Conservation (phyloP, 306 rosid genomes). For the Herpetospermum pedunculosum region DNA sequence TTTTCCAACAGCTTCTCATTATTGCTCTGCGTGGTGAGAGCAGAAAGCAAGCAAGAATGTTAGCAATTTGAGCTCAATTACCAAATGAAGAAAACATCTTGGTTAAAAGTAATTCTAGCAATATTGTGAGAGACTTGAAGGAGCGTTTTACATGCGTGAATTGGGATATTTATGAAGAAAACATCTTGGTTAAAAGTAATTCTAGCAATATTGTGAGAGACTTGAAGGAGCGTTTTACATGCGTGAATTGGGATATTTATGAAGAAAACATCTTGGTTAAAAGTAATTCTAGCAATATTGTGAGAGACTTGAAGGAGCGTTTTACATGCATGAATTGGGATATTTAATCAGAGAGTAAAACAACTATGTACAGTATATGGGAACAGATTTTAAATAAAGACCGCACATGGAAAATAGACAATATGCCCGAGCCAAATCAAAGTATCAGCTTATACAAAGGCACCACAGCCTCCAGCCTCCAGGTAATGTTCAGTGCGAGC, state of each 20-base stretch:
- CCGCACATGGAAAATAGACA: background rate
- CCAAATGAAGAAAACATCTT: background rate
- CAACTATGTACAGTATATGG: background rate
- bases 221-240: too few relatives aligned
- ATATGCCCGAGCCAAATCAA: background rate
- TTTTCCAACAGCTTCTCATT: conserved; percentile 95
- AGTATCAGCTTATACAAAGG: background rate
- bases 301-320: background rate
- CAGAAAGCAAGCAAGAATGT: conserved; percentile 19
- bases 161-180: too few relatives aligned
- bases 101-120: too few relatives aligned
- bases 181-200: too few relatives aligned
- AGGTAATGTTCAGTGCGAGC: background rate
- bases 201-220: too few relatives aligned
- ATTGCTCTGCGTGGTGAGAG: conserved; percentile 60
- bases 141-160: too few relatives aligned
- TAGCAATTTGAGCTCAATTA: conserved; percentile 8
- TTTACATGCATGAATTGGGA: background rate
- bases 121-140: too few relatives aligned
- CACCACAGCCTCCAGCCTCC: conserved; percentile 1
- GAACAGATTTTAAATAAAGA: background rate
- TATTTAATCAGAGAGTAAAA: background rate
- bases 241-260: too few relatives aligned
- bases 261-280: background rate
- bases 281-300: background rate